Percentiles rank a stretch among this genome's conserved stretches.
phyloP scores from a whole-genome alignment of 1,139 yeast genomes.

The Geotrichum candidum region DNA sequence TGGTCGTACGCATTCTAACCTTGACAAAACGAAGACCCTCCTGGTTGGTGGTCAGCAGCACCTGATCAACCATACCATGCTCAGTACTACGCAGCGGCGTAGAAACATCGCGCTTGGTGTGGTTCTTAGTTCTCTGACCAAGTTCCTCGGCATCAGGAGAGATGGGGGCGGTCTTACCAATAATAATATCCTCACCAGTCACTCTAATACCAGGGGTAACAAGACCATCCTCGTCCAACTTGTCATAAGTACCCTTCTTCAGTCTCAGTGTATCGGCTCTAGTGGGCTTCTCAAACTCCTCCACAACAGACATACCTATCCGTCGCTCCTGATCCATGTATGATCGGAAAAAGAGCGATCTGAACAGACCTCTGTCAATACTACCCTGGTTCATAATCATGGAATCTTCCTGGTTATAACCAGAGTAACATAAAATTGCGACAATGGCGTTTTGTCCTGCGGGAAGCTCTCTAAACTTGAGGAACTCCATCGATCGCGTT shows the following conservation, averaged over 20 bases:
- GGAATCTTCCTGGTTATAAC: slow-evolving; percentile 99
- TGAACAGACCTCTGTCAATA: slow-evolving; percentile 91
- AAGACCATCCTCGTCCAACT: slow-evolving; percentile 95
- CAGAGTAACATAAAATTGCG: slow-evolving; percentile 96
- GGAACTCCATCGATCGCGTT: slow-evolving; percentile 96
- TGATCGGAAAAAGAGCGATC: slow-evolving; percentile 92
- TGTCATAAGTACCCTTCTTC: slow-evolving; percentile 97
- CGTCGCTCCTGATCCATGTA: slow-evolving; percentile 98
- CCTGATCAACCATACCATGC: slow-evolving; percentile 98
- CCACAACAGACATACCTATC: slow-evolving; percentile 96
- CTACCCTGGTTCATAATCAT: slow-evolving; percentile 99
- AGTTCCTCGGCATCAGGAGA: slow-evolving; percentile 97
- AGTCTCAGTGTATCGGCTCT: slow-evolving; percentile 89
- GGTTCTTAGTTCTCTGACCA: slow-evolving; percentile 97
- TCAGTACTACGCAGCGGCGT: slow-evolving; percentile 96
- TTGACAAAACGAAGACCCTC: slow-evolving; percentile 96
- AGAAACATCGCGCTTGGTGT: slow-evolving; percentile 96
- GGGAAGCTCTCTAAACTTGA: slow-evolving; percentile 95
- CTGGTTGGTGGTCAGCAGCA: slow-evolving; percentile 90
- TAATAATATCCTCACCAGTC: slow-evolving; percentile 96
- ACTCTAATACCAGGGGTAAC: slow-evolving; percentile 98
- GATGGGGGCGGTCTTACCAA: slow-evolving; percentile 97
- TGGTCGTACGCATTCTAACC: slow-evolving; percentile 98
- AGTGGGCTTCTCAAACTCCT: slow-evolving; percentile 92
- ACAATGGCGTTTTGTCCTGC: slow-evolving; percentile 99